Percentiles rank a stretch among this genome's conserved stretches.
phyloP scores from a whole-genome alignment of 2,329 filamentous ascomycete genomes.

The Fusarium fracticaudum region DNA sequence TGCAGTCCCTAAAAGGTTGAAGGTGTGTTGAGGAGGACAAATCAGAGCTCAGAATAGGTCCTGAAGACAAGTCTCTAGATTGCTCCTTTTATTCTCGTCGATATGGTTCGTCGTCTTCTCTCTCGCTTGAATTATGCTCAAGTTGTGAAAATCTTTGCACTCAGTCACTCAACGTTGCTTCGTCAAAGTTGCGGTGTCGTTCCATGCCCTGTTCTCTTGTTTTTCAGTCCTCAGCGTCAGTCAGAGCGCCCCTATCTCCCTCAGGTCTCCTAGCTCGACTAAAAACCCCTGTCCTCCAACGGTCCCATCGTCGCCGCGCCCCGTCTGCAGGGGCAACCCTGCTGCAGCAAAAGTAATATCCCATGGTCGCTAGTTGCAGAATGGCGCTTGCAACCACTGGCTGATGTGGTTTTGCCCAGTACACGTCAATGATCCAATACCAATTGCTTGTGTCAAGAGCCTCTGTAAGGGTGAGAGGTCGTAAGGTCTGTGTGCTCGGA shows the following conservation, averaged over 20 bases:
- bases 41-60: constrained; percentile 17
- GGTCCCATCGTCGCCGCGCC: constrained; percentile 26
- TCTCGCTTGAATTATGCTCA: background rate
- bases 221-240: constrained; percentile 1
- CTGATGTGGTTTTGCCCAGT: constrained; percentile 31
- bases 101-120: background rate
- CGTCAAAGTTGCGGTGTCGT: constrained; percentile 34
- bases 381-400: constrained; percentile 44
- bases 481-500: constrained; percentile 24
- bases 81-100: background rate
- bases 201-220: constrained; percentile 2
- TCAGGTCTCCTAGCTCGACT: constrained; percentile 22
- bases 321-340: constrained; percentile 45
- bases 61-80: background rate
- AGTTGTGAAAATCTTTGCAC: background rate
- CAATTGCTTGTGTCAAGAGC: constrained; percentile 7
- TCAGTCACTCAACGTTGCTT: background rate
- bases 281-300: constrained; percentile 22
- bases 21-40: constrained; percentile 24
- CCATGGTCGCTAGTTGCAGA: constrained; percentile 44
- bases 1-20: constrained; percentile 6
- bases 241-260: constrained; percentile 33
- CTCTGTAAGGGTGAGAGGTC: constrained; percentile 34
- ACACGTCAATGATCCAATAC: constrained; percentile 31
- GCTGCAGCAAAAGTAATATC: constrained; percentile 46